Conservation (phyloP, 345 rosid genomes). For the Moricandia moricandioides region DNA sequence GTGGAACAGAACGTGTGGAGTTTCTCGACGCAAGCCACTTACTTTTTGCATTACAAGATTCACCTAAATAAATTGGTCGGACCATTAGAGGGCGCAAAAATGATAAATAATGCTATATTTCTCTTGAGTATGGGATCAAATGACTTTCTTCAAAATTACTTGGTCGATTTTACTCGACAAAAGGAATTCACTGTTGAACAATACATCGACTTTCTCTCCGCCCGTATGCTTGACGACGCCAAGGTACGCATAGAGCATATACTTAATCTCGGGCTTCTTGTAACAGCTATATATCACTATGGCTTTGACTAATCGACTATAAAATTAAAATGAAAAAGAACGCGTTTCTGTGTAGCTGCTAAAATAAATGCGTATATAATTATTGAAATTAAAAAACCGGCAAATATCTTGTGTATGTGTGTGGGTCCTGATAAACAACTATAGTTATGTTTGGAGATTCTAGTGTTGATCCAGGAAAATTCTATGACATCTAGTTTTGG, state of each 20-base stretch:
- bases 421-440: slow-evolving; percentile 2
- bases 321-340: background rate
- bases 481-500: background rate
- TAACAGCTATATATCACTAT: too few relatives aligned
- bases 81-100: slow-evolving; percentile 43
- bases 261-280: too few relatives aligned
- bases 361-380: slow-evolving; percentile 5
- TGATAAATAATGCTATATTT: slow-evolving; percentile 47
- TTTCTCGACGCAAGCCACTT: slow-evolving; percentile 53
- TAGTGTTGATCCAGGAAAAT: background rate
- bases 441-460: too few relatives aligned
- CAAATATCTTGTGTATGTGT: slow-evolving; percentile 11
- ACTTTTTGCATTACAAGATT: slow-evolving; percentile 65
- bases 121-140: slow-evolving; percentile 78
- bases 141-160: slow-evolving; percentile 80
- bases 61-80: slow-evolving; percentile 59
- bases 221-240: slow-evolving; percentile 48
- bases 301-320: too few relatives aligned
- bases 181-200: slow-evolving; percentile 50
- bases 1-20: slow-evolving; percentile 59
- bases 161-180: slow-evolving; percentile 61
- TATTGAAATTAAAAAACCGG: background rate
- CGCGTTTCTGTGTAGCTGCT: slow-evolving; percentile 8
- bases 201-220: slow-evolving; percentile 53
- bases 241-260: slow-evolving; percentile 56